These are phyloP conservation scores for Pleurotus eryngii DNA, from an alignment of 768 basidiomycete species.

Conservation along the genomic window DNA sequence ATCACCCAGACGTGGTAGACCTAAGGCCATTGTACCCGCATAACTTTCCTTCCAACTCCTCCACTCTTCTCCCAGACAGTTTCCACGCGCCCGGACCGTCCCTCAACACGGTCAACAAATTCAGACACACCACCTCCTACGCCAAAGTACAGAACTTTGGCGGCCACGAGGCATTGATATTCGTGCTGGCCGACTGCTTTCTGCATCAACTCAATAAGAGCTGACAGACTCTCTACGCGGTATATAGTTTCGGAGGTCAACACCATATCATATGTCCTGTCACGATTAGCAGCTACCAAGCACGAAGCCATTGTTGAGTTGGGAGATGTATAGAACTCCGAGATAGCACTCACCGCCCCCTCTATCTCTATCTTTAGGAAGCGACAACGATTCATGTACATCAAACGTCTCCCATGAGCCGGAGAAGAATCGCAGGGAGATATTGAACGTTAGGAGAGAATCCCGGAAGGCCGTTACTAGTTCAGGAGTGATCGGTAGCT, in stretches of 20 bases:
- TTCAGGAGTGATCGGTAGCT: slow-evolving; percentile 62
- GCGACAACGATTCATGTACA: slow-evolving; percentile 13
- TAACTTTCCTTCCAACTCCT: slow-evolving; percentile 75
- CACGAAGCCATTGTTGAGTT: background rate
- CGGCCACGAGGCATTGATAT: slow-evolving; percentile 72
- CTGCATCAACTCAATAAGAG: slow-evolving; percentile 55
- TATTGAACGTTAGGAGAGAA: slow-evolving; percentile 49
- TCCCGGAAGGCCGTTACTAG: slow-evolving; percentile 62
- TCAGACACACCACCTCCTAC: slow-evolving; percentile 86
- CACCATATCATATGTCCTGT: slow-evolving; percentile 61
- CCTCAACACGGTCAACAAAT: slow-evolving; percentile 58
- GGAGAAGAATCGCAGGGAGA: slow-evolving; percentile 72
- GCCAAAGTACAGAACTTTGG: slow-evolving; percentile 92
- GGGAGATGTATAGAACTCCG: background rate
- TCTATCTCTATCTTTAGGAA: too few relatives aligned
- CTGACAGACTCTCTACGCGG: slow-evolving; percentile 54
- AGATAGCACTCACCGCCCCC: background rate
- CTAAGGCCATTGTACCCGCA: slow-evolving; percentile 53
- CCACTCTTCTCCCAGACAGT: slow-evolving; percentile 60
- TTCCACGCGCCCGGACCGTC: slow-evolving; percentile 38
- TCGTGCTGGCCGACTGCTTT: slow-evolving; percentile 17
- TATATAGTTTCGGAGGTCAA: slow-evolving; percentile 96
- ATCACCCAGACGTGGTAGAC: too few relatives aligned
- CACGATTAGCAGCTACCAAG: background rate
- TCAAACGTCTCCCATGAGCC: slow-evolving; percentile 76